These are phyloP conservation scores for Metschnikowia lachancei DNA, from an alignment of 805 yeast genomes.

Conservation along the genomic window DNA sequence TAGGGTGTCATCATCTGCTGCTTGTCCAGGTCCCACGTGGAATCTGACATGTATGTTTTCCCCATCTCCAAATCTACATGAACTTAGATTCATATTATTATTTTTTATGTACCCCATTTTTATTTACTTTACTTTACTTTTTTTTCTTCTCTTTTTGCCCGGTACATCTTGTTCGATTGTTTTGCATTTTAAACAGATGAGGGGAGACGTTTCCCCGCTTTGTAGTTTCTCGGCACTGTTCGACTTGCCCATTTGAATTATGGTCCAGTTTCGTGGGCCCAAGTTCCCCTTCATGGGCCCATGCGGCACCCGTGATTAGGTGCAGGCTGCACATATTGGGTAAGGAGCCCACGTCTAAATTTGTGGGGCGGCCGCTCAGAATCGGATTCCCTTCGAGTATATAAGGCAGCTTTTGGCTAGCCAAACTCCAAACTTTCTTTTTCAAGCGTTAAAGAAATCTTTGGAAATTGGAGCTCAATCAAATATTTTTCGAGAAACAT, in stretches of 20 bases:
- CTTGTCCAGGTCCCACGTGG: background rate
- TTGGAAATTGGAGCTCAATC: background rate
- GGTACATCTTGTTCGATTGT: background rate
- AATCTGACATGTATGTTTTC: background rate
- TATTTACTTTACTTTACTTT: too few relatives aligned
- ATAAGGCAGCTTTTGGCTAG: constrained; percentile 1
- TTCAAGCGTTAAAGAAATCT: background rate
- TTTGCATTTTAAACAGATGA: background rate
- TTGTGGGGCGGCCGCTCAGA: constrained; percentile 11
- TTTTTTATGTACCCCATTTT: too few relatives aligned
- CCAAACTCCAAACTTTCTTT: background rate
- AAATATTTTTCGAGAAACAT: background rate
- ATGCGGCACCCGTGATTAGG: background rate
- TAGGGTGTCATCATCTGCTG: too few relatives aligned
- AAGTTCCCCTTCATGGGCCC: constrained; percentile 4
- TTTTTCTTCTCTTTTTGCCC: background rate
- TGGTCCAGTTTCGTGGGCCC: constrained; percentile 1
- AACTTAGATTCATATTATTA: background rate
- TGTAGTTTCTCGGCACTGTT: constrained; percentile 5
- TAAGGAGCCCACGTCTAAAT: background rate
- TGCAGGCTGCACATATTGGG: constrained; percentile 9
- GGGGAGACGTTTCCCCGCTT: constrained; percentile 9
- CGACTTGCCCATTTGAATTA: constrained; percentile 1
- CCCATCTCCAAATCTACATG: too few relatives aligned
- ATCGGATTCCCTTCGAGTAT: background rate